Conservation (phyloP, 2,329 filamentous ascomycete species). For the Curvularia hawaiiensis region DNA sequence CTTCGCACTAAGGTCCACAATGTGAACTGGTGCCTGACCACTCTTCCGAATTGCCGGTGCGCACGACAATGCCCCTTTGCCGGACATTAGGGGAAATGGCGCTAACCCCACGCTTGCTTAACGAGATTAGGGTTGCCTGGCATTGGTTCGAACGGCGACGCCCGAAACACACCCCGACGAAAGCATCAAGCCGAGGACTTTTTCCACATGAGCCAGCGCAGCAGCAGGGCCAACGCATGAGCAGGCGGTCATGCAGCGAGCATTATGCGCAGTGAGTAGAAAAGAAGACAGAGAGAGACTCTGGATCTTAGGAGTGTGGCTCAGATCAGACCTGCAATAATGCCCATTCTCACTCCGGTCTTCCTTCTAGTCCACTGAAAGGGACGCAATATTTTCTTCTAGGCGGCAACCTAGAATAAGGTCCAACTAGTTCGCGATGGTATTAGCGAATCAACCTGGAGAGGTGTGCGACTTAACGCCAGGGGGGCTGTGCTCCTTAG, state of each 20-base stretch:
- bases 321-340: neutral
- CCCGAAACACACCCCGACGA: slow-evolving; percentile 10
- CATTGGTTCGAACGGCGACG: slow-evolving; percentile 5
- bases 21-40: neutral
- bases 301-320: neutral
- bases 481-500: slow-evolving; percentile 11
- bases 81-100: neutral
- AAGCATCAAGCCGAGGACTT: neutral
- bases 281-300: neutral
- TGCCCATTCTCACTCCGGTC: neutral
- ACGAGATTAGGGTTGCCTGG: neutral
- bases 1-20: neutral
- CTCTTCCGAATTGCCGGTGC: neutral
- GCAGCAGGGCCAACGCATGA: neutral
- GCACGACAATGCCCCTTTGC: neutral
- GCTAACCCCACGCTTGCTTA: neutral
- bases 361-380: neutral
- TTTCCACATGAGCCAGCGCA: neutral
- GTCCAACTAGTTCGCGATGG: slow-evolving; percentile 4
- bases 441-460: slow-evolving; percentile 3
- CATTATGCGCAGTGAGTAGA: neutral
- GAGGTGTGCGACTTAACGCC: neutral
- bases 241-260: neutral
- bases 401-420: slow-evolving; percentile 8
- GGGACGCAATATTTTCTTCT: neutral